Base-by-base conservation (phyloP, 169 alveolate genomes). In the Fabrea salina region DNA sequence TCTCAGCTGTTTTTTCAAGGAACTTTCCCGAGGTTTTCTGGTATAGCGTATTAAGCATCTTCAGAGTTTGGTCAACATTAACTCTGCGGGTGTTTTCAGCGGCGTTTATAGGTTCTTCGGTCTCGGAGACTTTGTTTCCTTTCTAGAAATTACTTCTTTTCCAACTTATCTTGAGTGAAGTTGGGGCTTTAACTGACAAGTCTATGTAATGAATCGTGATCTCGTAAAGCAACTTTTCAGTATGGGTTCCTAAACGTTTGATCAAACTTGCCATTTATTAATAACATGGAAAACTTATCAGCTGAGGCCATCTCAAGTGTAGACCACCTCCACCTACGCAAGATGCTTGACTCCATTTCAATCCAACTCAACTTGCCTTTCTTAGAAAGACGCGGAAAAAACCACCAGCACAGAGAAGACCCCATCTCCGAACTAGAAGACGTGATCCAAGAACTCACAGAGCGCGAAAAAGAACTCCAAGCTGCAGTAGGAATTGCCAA, bases 11-110 rank as follows among this genome's bases (percentile, higher is more conserved):
- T 64, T 64, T 64, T 40, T 19, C 25, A 37, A 64, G 54, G 32
- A 64, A 44, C n/a, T 58, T 33, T 7, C 79, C 79, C 27, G 79
- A 44, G 7, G 19, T 70, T 70, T 70, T 70, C 37, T 47, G 59
- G 37, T 44, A 70, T 19, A 70, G 39, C 0, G 79, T 70, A 33
- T 70, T 70, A 22, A 47, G n/a, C 79, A 70, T 70, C 16, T 59
- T 19, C 13, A 70, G 22, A 43, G 35, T 70, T 5, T 70, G 50
- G 22, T 47, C 35, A 8, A 70, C 39, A 22, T 70, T 47, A 47
- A 47, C 37, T 25, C 13, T 22, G n/a, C 11, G 16, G 25, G 7
- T 5, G 66, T n/a, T 25, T 25, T 37, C 27, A 19, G 0, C 39
- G 30, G 0, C 1, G 8, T 6, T 5, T 22, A 51, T 33, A 22